Evolutionary conservation across 129 eudicot species (phyloP).

Genomic region (Saposhnikovia divaricata): DNA sequence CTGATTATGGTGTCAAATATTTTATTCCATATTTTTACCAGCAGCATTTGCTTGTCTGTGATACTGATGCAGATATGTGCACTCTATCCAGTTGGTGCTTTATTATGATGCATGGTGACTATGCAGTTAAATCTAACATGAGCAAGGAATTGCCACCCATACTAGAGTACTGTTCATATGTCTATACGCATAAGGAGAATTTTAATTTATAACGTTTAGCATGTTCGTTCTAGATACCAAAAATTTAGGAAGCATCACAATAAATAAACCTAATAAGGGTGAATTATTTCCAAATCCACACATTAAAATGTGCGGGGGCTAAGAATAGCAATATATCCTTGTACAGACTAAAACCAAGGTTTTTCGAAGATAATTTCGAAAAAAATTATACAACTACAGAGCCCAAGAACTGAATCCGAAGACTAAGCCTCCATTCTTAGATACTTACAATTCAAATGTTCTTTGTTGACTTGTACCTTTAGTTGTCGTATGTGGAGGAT

Average conservation of each 20-base stretch:
- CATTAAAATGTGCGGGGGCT: background rate
- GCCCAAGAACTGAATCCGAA: no score
- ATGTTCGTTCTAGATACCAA: background rate
- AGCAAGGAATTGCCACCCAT: background rate
- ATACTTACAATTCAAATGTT: no score
- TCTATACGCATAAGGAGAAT: background rate
- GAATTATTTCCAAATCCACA: background rate
- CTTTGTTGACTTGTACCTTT: no score
- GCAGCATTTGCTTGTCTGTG: background rate
- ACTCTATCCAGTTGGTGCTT: background rate
- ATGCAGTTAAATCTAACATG: background rate
- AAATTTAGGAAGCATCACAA: background rate
- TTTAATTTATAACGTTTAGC: background rate
- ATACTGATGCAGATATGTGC: background rate
- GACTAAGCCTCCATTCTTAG: no score
- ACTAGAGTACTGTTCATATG: background rate
- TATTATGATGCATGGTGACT: background rate
- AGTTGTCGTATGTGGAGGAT: no score
- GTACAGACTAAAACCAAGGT: no score
- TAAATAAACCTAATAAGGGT: background rate
- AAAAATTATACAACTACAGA: no score
- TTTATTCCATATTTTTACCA: background rate
- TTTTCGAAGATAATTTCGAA: no score
- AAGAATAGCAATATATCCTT: no score
- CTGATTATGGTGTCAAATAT: background rate